These are phyloP conservation scores for Nothophaeocryptopus gaeumannii DNA, from an alignment of 2,329 filamentous ascomycete genomes.

Conservation along the genomic window DNA sequence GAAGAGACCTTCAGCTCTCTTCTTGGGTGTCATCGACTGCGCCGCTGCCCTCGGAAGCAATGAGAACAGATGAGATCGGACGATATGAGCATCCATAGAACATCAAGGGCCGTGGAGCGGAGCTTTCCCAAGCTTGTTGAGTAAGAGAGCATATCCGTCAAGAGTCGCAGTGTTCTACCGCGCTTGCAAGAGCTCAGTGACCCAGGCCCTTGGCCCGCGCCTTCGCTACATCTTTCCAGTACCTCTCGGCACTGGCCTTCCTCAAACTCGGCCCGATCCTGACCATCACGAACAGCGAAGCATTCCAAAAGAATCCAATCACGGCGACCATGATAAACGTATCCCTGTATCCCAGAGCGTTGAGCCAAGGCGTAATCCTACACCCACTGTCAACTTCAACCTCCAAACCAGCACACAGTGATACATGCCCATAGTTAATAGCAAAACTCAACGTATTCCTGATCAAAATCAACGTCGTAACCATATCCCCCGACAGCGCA, in stretches of 20 bases:
- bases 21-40: no score
- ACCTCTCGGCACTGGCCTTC: constrained; percentile 16
- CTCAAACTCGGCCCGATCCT: constrained; percentile 14
- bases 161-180: not conserved
- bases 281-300: constrained; percentile 20
- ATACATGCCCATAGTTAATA: constrained; percentile 44
- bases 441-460: constrained; percentile 50
- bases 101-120: no score
- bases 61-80: no score
- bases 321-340: constrained; percentile 24
- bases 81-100: no score
- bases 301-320: constrained; percentile 21
- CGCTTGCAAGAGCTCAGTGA: constrained; percentile 5
- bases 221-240: constrained; percentile 21
- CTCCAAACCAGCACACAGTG: not conserved
- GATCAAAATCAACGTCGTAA: constrained; percentile 47
- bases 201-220: constrained; percentile 18
- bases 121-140: no score
- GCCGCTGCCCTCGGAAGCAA: no score
- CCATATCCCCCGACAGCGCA: constrained; percentile 44
- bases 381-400: not conserved
- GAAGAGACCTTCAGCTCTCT: no score
- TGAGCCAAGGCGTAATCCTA: constrained; percentile 20
- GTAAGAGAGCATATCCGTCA: no score
- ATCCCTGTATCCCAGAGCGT: constrained; percentile 18